These are phyloP conservation scores for Yarrowia sp. DNA, from an alignment of 805 yeast species.

Conservation along the genomic window DNA sequence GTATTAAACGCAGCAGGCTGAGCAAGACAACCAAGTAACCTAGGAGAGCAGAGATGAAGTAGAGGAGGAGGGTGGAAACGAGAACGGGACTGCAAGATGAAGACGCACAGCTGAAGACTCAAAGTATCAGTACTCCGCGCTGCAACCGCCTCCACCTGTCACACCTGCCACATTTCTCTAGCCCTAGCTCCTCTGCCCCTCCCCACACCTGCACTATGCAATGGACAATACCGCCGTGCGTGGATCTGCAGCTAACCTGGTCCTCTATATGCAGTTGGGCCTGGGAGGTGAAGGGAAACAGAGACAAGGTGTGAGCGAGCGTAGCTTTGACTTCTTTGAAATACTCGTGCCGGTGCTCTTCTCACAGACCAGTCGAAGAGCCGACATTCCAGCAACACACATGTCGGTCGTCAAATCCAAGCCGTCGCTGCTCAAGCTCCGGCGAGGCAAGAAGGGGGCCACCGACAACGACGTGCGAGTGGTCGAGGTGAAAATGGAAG, in stretches of 20 bases:
- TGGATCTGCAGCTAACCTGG: slow-evolving; percentile 38
- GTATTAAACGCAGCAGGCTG: slow-evolving; percentile 28
- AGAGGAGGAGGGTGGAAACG: neutral
- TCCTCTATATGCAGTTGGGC: slow-evolving; percentile 16
- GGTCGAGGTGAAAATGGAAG: slow-evolving; percentile 34
- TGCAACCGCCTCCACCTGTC: too few species aligned
- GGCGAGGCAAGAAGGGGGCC: slow-evolving; percentile 18
- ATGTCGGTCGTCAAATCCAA: slow-evolving; percentile 27
- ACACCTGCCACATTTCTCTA: slow-evolving; percentile 6
- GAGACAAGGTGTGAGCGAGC: neutral
- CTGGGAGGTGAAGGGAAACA: neutral
- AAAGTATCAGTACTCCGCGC: too few species aligned
- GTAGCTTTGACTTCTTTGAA: slow-evolving; percentile 9
- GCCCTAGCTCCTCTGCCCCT: slow-evolving; percentile 30
- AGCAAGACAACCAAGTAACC: neutral
- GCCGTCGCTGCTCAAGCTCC: slow-evolving; percentile 33
- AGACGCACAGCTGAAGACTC: too few species aligned
- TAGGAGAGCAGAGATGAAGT: too few species aligned
- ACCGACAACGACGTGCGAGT: slow-evolving; percentile 19
- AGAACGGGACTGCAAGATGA: too few species aligned
- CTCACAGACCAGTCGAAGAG: neutral
- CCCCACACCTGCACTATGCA: slow-evolving; percentile 35
- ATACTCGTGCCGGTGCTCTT: slow-evolving; percentile 8
- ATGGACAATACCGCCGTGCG: slow-evolving; percentile 38
- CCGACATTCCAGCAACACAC: slow-evolving; percentile 12